Base-by-base conservation (phyloP, 495 filamentous ascomycete genomes). In the Amorphotheca resinae region DNA sequence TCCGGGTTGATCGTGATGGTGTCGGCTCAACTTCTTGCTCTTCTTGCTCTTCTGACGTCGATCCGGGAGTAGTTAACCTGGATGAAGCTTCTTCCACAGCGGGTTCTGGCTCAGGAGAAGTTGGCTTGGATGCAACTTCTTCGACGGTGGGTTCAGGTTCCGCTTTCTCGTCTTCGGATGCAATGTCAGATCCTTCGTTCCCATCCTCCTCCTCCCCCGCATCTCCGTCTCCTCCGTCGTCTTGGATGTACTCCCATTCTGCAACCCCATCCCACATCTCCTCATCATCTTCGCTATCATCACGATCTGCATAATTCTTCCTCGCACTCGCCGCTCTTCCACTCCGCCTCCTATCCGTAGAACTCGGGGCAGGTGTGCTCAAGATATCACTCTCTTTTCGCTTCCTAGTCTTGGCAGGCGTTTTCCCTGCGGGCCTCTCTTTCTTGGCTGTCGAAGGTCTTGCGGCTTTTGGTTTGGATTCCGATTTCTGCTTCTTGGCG, bases 251-350 rank as follows among this genome's bases (percentile, higher is more conserved):
- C 18, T 69, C 66, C 71, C 71, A 75, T 55, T 64, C 53, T 2
- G 71, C 68, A 8, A 75, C 71, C 5, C 71, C 71, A 26, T 65
- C 64, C 17, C 67, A 50, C 71, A 75, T 75, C 45, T 76, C 72
- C 56, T 73, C 64, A 26, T 76, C 74, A 35, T 72, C 70, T 23
- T 69, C 69, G 2, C 59, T 61, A 23, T 61, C 63, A 28, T 73
- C 73, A 33, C 69, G 62, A 53, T 74, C 70, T 4, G 65, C 62
- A 45, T 73, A 73, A 11, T 9, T 41, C 42, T 56, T 58, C 20
- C 36, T 50, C 36, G 58, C 64, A 12, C 52, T 60, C 22, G 45
- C 54, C n/a, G 59, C 60, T 28, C 74, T 65, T 9, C 66, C 68
- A 45, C 72, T 76, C 16, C 69, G 70, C 16, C 73, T 60, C 38